Percentiles rank a stretch among this genome's conserved stretches.
phyloP scores from a whole-genome alignment of 208 protist genomes.

The Leptomonas pyrrhocoris region DNA sequence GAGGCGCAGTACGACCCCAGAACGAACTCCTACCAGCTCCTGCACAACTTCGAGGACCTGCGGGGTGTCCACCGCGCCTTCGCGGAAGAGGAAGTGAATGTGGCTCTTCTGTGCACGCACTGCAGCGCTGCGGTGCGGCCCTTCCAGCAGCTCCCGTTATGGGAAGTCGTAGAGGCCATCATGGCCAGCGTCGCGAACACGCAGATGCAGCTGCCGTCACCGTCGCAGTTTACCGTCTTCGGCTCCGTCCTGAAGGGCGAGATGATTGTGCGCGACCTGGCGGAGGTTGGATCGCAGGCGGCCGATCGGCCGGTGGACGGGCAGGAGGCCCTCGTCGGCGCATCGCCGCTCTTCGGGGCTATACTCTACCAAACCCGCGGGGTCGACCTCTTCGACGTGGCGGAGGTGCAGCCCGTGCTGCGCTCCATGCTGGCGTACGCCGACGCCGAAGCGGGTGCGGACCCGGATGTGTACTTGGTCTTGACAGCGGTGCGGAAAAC shows the following conservation, averaged over 20 bases:
- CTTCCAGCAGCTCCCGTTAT: conserved; percentile 34
- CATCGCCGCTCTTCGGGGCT: conserved; percentile 43
- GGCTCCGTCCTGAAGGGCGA: conserved; percentile 33
- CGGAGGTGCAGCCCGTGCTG: conserved; percentile 27
- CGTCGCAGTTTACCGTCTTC: conserved; percentile 37
- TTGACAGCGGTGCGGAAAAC: conserved; percentile 43
- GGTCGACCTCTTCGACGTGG: conserved; percentile 22
- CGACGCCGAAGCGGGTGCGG: conserved; percentile 14
- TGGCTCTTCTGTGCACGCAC: conserved; percentile 32
- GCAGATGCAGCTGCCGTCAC: conserved; percentile 3
- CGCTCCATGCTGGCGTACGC: conserved; percentile 36
- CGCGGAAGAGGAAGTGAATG: conserved; percentile 27
- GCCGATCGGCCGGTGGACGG: conserved; percentile 13
- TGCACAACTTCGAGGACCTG: conserved; percentile 20
- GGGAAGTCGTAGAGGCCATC: conserved; percentile 21
- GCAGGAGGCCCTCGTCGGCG: conserved; percentile 24
- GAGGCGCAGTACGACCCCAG: conserved; percentile 5
- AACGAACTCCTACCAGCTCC: neutral
- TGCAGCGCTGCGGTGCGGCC: conserved; percentile 14
- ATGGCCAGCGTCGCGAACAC: conserved; percentile 12
- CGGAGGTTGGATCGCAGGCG: conserved; percentile 13
- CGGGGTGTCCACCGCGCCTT: conserved; percentile 28
- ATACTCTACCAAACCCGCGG: conserved; percentile 40
- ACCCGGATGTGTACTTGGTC: conserved; percentile 32
- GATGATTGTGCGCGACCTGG: conserved; percentile 35